phyloP scores from a whole-genome alignment of 73 alveolate species.

The Paramecium biaurelia region DNA sequence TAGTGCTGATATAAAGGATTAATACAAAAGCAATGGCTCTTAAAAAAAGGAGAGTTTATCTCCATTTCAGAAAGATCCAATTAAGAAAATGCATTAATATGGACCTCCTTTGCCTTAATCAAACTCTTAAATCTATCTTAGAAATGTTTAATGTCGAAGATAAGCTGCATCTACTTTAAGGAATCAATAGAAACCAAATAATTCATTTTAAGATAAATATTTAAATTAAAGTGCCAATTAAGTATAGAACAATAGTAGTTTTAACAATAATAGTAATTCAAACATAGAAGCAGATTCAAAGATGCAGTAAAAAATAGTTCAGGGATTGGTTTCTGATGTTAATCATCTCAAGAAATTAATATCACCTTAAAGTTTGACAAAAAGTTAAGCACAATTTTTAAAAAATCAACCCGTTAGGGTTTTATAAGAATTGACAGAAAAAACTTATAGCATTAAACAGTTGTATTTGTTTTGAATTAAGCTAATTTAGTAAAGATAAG shows the following conservation, averaged over 20 bases:
- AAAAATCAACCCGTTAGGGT: slow-evolving; percentile 43
- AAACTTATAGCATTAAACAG: neutral
- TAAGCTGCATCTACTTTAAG: slow-evolving; percentile 43
- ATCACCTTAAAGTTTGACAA: slow-evolving; percentile 35
- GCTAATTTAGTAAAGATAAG: neutral
- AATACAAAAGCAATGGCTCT: neutral
- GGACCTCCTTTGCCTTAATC: slow-evolving; percentile 44
- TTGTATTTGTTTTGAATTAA: neutral
- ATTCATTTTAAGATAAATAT: slow-evolving; percentile 47
- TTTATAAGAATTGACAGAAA: slow-evolving; percentile 39
- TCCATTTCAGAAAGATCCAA: slow-evolving; percentile 1
- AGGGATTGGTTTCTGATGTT: neutral
- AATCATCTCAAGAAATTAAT: slow-evolving; percentile 10
- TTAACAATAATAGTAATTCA: slow-evolving; percentile 37
- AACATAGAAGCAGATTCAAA: neutral
- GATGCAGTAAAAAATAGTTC: neutral
- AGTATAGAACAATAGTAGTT: slow-evolving; percentile 18
- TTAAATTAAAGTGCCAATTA: slow-evolving; percentile 40
- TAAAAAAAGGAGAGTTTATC: slow-evolving; percentile 17
- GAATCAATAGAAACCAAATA: slow-evolving; percentile 7
- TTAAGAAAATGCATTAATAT: neutral
- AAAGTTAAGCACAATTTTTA: slow-evolving; percentile 31
- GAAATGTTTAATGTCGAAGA: slow-evolving; percentile 31
- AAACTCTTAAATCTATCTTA: slow-evolving; percentile 11
- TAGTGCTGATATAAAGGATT: slow-evolving; percentile 38